A percentile compares a stretch with the other conserved stretches of the same genome.
Evolutionary conservation across 495 filamentous ascomycete species (phyloP).

Genomic region (Talaromyces proteolyticus): DNA sequence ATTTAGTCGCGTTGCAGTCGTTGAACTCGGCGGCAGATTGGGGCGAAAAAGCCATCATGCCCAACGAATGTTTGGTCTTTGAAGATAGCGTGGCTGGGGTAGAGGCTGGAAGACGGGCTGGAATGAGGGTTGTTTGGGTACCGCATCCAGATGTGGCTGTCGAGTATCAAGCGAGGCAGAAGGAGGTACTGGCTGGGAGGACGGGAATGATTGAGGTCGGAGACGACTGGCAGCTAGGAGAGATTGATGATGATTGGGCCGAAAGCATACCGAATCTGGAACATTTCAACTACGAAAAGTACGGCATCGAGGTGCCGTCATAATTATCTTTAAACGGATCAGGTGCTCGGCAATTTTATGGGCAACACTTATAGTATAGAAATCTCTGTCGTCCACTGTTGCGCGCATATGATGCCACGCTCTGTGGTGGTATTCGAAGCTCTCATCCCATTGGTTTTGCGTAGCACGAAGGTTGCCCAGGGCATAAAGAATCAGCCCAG

Average conservation of each 20-base stretch:
- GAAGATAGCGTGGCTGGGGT: constrained; percentile 38
- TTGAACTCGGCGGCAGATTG: constrained; percentile 16
- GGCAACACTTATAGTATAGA: constrained; percentile 15
- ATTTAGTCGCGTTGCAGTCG: constrained; percentile 25
- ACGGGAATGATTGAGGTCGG: constrained; percentile 15
- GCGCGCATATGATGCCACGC: constrained; percentile 14
- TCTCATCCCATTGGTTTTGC: constrained; percentile 16
- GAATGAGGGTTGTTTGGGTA: constrained; percentile 40
- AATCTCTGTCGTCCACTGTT: constrained; percentile 21
- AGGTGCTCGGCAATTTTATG: constrained; percentile 25
- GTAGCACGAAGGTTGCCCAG: constrained; percentile 18
- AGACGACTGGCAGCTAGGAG: constrained; percentile 17
- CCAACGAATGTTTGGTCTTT: constrained; percentile 36
- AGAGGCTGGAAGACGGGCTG: constrained; percentile 34
- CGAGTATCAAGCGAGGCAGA: constrained; percentile 19
- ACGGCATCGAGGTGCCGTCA: no score
- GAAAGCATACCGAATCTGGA: constrained; percentile 26
- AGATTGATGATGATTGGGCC: constrained; percentile 29
- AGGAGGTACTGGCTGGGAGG: constrained; percentile 25
- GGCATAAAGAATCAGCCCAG: constrained; percentile 21
- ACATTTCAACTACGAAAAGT: constrained; percentile 21
- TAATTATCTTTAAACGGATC: no score
- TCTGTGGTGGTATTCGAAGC: constrained; percentile 16
- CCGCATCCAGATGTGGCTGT: constrained; percentile 25
- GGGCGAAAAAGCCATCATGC: constrained; percentile 13